Base-by-base conservation (phyloP, 2,329 filamentous ascomycete genomes). In the Venturia asperata region DNA sequence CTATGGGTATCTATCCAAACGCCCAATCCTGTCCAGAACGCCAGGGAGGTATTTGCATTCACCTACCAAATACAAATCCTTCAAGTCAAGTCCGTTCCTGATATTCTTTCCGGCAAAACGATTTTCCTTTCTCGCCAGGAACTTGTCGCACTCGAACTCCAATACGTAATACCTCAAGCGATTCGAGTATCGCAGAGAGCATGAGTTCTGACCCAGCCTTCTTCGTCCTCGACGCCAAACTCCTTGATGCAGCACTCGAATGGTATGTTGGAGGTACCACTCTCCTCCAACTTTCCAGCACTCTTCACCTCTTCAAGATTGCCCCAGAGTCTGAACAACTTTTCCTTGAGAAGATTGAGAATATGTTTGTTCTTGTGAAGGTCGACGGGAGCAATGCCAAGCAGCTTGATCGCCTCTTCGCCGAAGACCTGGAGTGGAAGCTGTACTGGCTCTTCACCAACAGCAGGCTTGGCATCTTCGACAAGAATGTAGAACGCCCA, bases 401-500 rank as follows among this genome's bases (percentile, higher is more conserved):
- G 75, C 17, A 90, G 75, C 70, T 77, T 80, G 68, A 84, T 82
- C 1, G 82, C 87, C 67, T 82, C 78, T 5, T 74, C 66, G 65
- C 82, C 87, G 64, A 87, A 82, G 0, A 97, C 87, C 6, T 89
- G 78, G 3, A 89, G 82, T 61, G 24, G 24, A 37, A 17, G 74
- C 70, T 42, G 73, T 70, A 24, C 19, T 37, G 71, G 68, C 1
- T 67, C 66, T 42, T 55, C 70, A 73, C 5, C 69, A 5, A 69
- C 67, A 9, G 71, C 67, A 11, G 70, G 47, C 30, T 77, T 74
- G 0, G 83, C 86, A 68, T 92, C 90, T 74, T 96, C 89, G 0
- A 97, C 83, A 15, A 89, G 80, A 30, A 97, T 80, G 27, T 84
- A 85, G 75, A 97, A 97, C 17, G 84, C 83, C 92, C 92, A 97